Percentiles rank a stretch among this genome's conserved stretches.
These are phyloP conservation scores for Xylariaceae sp. DNA, from an alignment of 2,329 filamentous ascomycete genomes.

Conservation along the genomic window DNA sequence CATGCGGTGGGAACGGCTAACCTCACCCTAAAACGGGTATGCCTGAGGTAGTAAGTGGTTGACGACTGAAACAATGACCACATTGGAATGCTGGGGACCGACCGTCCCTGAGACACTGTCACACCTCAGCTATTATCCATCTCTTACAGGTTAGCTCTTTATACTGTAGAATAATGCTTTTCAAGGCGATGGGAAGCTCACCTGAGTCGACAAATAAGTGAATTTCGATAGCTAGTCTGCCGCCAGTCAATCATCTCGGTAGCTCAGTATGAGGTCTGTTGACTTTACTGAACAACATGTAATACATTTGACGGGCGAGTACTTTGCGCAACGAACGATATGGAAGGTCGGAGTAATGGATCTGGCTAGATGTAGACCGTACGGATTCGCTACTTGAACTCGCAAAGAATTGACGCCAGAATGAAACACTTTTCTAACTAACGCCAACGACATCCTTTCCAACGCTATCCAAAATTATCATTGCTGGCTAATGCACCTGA, in stretches of 20 bases:
- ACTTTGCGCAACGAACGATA: not conserved
- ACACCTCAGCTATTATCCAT: not conserved
- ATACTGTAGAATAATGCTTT: not conserved
- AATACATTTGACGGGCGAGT: not conserved
- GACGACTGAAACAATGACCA: not conserved
- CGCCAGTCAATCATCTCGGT: not conserved
- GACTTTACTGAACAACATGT: not conserved
- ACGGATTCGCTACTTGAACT: not conserved
- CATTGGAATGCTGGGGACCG: slow-evolving; percentile 19
- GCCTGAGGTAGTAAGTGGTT: slow-evolving; percentile 20
- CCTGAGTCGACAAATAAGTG: not conserved
- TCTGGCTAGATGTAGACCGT: not conserved
- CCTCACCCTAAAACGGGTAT: slow-evolving; percentile 13
- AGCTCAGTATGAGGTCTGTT: not conserved
- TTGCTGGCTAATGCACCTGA: slow-evolving; percentile 1
- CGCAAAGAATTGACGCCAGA: not conserved
- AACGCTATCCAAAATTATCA: slow-evolving; percentile 20
- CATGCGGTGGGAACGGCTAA: not conserved
- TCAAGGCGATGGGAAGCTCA: not conserved
- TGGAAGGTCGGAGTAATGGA: not conserved
- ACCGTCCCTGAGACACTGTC: not conserved
- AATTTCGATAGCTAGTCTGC: not conserved
- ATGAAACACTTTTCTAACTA: slow-evolving; percentile 6
- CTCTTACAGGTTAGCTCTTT: not conserved
- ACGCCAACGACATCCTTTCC: slow-evolving; percentile 20